These are phyloP conservation scores for Pseudocercospora musae DNA, from an alignment of 2,329 filamentous ascomycete species.

Conservation along the genomic window DNA sequence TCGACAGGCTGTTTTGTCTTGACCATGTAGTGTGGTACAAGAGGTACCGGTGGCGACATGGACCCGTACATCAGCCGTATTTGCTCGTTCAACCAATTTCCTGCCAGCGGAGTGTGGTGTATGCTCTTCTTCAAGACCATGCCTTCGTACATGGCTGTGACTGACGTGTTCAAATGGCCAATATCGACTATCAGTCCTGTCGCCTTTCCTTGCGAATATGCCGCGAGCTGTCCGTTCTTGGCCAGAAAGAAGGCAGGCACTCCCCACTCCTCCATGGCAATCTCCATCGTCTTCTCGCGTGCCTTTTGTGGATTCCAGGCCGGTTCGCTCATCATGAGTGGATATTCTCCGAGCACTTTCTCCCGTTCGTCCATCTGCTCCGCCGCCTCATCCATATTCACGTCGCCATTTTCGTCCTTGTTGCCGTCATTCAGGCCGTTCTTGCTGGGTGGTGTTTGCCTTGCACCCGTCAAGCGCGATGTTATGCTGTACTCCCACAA, in stretches of 20 bases:
- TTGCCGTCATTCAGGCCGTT: slow-evolving; percentile 74
- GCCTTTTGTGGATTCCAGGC: slow-evolving; percentile 87
- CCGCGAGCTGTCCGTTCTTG: slow-evolving; percentile 81
- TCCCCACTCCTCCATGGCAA: slow-evolving; percentile 96
- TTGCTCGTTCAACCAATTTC: slow-evolving; percentile 86
- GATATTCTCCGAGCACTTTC: slow-evolving; percentile 83
- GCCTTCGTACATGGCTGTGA: slow-evolving; percentile 90
- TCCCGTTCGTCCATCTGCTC: slow-evolving; percentile 59
- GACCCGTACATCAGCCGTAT: slow-evolving; percentile 75
- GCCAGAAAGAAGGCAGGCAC: slow-evolving; percentile 92
- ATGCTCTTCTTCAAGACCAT: slow-evolving; percentile 84
- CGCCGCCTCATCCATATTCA: slow-evolving; percentile 56
- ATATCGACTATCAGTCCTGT: slow-evolving; percentile 91
- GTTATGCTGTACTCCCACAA: slow-evolving; percentile 93
- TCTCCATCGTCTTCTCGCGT: slow-evolving; percentile 89
- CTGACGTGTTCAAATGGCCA: slow-evolving; percentile 80
- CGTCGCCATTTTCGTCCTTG: slow-evolving; percentile 48
- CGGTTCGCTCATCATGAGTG: slow-evolving; percentile 88
- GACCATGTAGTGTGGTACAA: slow-evolving; percentile 84
- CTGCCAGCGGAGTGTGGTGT: slow-evolving; percentile 78
- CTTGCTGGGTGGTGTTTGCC: slow-evolving; percentile 62
- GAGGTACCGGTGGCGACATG: slow-evolving; percentile 64
- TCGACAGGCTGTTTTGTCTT: slow-evolving; percentile 86
- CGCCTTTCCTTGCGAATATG: slow-evolving; percentile 89
- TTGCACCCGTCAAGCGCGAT: slow-evolving; percentile 76